A percentile compares a stretch with the other conserved stretches of the same genome.
phyloP scores from a whole-genome alignment of 2,329 filamentous ascomycete species.

The Talaromyces sp. region DNA sequence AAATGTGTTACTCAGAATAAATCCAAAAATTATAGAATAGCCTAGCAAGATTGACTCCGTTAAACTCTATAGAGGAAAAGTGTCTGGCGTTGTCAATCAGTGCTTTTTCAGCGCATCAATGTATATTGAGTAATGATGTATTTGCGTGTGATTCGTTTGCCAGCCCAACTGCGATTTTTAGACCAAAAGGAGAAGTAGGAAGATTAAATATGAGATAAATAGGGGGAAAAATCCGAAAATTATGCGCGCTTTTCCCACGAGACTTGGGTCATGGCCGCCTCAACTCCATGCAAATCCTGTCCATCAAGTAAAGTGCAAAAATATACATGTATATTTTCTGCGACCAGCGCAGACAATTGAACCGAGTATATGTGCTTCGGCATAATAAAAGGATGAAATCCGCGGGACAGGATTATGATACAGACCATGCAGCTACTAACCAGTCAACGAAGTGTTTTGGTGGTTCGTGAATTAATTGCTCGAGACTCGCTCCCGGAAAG shows the following conservation, averaged over 20 bases:
- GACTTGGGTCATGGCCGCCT: not conserved
- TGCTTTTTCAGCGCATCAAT: not conserved
- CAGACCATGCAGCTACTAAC: slow-evolving; percentile 46
- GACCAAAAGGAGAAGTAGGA: no score
- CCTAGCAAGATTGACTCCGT: not conserved
- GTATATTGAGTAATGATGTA: not conserved
- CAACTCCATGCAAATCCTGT: not conserved
- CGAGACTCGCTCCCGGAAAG: slow-evolving; percentile 57
- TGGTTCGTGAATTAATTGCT: slow-evolving; percentile 44
- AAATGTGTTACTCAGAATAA: not conserved
- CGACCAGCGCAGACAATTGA: not conserved
- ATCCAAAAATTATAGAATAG: not conserved
- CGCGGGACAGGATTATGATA: not conserved
- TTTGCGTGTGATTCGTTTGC: not conserved
- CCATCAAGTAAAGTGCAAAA: not conserved
- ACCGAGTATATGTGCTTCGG: not conserved
- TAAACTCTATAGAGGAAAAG: not conserved
- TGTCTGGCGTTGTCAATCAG: not conserved
- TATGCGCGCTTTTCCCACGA: not conserved
- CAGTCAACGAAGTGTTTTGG: slow-evolving; percentile 52
- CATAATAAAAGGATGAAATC: not conserved
- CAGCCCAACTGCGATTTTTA: no score
- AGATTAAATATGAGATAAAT: not conserved
- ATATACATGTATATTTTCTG: not conserved
- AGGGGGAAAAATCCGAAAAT: not conserved